Conservation (phyloP, 2,329 filamentous ascomycete species). For the Ceratocystis alfenasii region DNA sequence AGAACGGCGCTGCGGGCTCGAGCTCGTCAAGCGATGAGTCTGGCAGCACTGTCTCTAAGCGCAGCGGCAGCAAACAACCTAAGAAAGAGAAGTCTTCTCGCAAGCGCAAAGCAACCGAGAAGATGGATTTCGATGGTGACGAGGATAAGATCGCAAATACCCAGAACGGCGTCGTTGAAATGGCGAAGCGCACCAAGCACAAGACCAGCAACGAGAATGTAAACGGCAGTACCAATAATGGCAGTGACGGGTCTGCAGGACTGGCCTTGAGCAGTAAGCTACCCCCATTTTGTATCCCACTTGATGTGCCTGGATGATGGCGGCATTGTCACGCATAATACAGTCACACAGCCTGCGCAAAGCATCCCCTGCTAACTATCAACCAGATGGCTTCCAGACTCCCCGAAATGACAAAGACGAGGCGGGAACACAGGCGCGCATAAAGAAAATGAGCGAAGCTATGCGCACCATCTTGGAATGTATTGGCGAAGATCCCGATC, state of each 20-base stretch:
- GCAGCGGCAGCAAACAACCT: constrained; percentile 14
- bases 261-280: background rate
- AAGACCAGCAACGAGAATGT: constrained; percentile 2
- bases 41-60: constrained; percentile 18
- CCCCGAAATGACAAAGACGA: constrained; percentile 20
- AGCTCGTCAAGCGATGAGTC: constrained; percentile 22
- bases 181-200: constrained; percentile 18
- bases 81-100: constrained; percentile 21
- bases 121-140: constrained; percentile 33
- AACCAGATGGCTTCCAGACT: constrained; percentile 9
- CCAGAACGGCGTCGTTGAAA: background rate
- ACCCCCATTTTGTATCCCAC: background rate
- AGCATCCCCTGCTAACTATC: background rate
- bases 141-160: background rate
- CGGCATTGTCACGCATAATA: background rate
- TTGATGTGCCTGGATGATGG: background rate
- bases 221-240: constrained; percentile 10
- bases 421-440: constrained; percentile 30
- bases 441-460: constrained; percentile 49
- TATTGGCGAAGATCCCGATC: constrained; percentile 54
- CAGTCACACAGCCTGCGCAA: background rate
- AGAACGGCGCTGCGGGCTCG: background rate
- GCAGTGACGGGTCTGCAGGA: background rate
- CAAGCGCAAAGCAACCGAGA: constrained; percentile 31
- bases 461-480: constrained; percentile 57